Percentiles rank a stretch among this genome's conserved stretches.
These are phyloP conservation scores for Hemileccinum impolitum DNA, from an alignment of 768 basidiomycete species.

Conservation along the genomic window DNA sequence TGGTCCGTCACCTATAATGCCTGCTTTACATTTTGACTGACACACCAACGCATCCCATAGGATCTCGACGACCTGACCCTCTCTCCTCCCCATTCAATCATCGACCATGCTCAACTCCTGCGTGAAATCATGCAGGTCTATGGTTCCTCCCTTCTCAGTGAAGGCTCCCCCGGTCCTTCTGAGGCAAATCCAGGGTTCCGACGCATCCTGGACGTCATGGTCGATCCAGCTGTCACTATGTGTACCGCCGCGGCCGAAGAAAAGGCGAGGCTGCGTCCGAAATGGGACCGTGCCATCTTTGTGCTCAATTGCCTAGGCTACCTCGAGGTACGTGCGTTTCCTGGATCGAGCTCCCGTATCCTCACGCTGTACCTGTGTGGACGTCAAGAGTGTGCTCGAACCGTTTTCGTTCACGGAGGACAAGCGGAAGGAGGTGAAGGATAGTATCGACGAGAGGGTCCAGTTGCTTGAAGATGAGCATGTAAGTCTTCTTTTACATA, in stretches of 20 bases:
- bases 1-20: constrained; percentile 39
- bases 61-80: constrained; percentile 67
- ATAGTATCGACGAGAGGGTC: constrained; percentile 59
- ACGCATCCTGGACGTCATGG: constrained; percentile 72
- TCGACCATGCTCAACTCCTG: constrained; percentile 80
- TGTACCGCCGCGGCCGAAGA: constrained; percentile 65
- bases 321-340: constrained; percentile 55
- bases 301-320: constrained; percentile 84
- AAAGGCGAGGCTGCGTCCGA: constrained; percentile 49
- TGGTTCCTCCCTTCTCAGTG: constrained; percentile 77
- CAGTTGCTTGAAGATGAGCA: constrained; percentile 74
- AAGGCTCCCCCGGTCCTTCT: constrained; percentile 19
- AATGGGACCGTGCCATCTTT: constrained; percentile 83
- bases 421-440: constrained; percentile 57
- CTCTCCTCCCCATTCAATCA: constrained; percentile 70
- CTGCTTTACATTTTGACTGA: neutral
- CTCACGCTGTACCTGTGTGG: neutral
- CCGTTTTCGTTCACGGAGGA: constrained; percentile 63
- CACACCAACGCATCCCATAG: constrained; percentile 30
- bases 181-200: constrained; percentile 18
- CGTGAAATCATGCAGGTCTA: constrained; percentile 90
- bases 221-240: constrained; percentile 82
- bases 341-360: neutral
- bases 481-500: constrained; percentile 45
- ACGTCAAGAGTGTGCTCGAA: constrained; percentile 56